Percentiles rank a stretch among this genome's conserved stretches.
phyloP scores from a whole-genome alignment of 306 rosid species.

The Cucumis cinereus region DNA sequence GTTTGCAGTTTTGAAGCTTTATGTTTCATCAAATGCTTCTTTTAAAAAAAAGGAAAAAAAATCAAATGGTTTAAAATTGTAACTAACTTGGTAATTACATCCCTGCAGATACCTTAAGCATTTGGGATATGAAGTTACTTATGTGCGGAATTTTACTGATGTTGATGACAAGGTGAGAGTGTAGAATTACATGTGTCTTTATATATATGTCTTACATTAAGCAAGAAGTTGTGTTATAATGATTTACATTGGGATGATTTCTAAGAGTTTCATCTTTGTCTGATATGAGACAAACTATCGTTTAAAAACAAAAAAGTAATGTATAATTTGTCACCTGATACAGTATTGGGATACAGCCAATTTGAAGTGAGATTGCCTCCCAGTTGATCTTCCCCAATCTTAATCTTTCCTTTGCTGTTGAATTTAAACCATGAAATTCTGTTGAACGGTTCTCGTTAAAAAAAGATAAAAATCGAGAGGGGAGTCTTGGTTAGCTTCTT shows the following conservation, averaged over 20 bases:
- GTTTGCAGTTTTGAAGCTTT: neutral
- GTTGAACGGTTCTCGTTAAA: too few relatives aligned
- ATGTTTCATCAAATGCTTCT: neutral
- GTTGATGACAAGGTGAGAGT: conserved; percentile 91
- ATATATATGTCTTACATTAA: neutral
- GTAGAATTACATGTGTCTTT: neutral
- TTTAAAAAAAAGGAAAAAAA: too few relatives aligned
- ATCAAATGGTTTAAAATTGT: neutral
- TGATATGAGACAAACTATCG: neutral
- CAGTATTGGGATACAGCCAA: neutral
- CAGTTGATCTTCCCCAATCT: neutral
- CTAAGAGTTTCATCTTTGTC: neutral
- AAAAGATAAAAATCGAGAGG: too few relatives aligned
- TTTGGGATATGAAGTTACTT: conserved; percentile 78
- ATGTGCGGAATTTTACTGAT: conserved; percentile 92
- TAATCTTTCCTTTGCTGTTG: neutral
- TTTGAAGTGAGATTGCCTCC: neutral
- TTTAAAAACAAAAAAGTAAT: neutral
- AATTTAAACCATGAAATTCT: neutral
- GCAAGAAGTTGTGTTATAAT: neutral
- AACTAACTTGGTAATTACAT: conserved; percentile 7
- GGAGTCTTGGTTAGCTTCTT: too few relatives aligned
- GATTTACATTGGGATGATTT: neutral
- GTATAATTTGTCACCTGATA: neutral
- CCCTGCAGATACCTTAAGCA: conserved; percentile 54